A percentile compares a stretch with the other conserved stretches of the same genome.
Conservation (phyloP, 163 green algal genomes). For the Prototheca cutis region DNA sequence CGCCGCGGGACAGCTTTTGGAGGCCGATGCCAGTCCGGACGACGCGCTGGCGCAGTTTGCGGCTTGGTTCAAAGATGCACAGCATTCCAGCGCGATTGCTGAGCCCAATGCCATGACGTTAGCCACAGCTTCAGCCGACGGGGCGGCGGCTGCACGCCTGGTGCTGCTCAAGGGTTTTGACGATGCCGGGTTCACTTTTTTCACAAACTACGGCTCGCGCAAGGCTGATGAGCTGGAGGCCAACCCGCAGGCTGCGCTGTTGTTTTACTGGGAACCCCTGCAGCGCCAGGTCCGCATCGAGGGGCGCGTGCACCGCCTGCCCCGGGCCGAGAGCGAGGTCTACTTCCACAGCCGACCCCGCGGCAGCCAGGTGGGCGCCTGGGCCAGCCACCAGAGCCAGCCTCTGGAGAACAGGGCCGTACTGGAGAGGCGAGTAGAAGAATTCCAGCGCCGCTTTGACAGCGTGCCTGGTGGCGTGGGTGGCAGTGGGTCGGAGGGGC, state of each 20-base stretch:
- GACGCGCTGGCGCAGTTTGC: conserved; percentile 63
- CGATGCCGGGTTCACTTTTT: conserved; percentile 72
- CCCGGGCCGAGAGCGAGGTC: conserved; percentile 54
- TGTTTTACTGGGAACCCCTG: conserved; percentile 75
- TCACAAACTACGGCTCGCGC: conserved; percentile 76
- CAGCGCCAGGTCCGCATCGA: conserved; percentile 74
- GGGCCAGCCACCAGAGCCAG: conserved; percentile 54
- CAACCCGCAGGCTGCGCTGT: conserved; percentile 43
- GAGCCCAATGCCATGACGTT: conserved; percentile 80
- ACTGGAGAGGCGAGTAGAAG: conserved; percentile 38
- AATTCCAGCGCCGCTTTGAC: conserved; percentile 29
- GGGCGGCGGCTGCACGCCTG: conserved; percentile 49
- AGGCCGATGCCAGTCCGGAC: conserved; percentile 12
- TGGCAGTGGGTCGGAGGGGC: too few relatives aligned
- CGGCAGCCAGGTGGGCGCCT: conserved; percentile 40
- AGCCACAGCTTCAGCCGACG: conserved; percentile 35
- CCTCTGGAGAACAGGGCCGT: too few relatives aligned
- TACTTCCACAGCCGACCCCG: conserved; percentile 76
- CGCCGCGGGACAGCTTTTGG: background rate
- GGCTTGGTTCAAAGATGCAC: conserved; percentile 65
- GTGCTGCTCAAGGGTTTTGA: conserved; percentile 71
- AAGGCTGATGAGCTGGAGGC: conserved; percentile 59
- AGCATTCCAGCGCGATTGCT: conserved; percentile 28
- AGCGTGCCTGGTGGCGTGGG: too few relatives aligned
- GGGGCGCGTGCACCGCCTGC: conserved; percentile 54